Evolutionary conservation across 2,329 filamentous ascomycete genomes (phyloP), one percentile per base, ranked within the genome.

Genomic region (Stachybotrys chlorohalonatus): DNA sequence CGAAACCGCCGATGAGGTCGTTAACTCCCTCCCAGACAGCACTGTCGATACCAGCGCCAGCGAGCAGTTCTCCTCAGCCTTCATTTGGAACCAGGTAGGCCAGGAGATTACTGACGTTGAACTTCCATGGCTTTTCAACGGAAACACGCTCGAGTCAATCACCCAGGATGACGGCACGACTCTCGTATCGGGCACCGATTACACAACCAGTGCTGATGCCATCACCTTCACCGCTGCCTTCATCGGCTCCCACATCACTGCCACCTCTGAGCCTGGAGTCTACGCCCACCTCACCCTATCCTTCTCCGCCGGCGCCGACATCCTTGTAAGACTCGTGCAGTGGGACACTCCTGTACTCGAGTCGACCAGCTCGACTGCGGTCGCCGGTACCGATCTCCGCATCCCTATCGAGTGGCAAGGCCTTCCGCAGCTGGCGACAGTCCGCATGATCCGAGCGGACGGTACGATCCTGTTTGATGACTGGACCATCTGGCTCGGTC

Each of bases 401-500:
- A n/a, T 51, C 11, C 49, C 49, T n/a, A n/a, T 51, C 11, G 32
- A 51, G 49, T 51, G 49, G 49, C 31, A 51, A 9, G 49, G 49
- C 30, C 16, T 51, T 3, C 49, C 52, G 16, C 15, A 47, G 13
- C 24, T 57, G 36, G 55, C 53, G 7, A 53, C 55, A 24, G 55
- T 57, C 16, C 54, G 54, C 49, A 36, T 57, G 6, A 1, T 52
- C 11, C 45, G 46, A 6, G 46, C 61, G 1, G 76, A 80, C 56
- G 79, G 78, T 1, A 70, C 65, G 7, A 79, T 73, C 53, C 62
- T 84, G 7, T 71, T 79, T 5, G 81, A 85, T 58, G 73, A 77
- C 52, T 85, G 78, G 78, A 84, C 81, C 0, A 64, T 73, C 60
- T 80, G 72, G 32, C 65, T 83, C 1, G 76, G 77, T 0, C 70